Evolutionary conservation across 1,284 basidiomycete genomes (phyloP).

Genomic region (Tylopilus sp.): DNA sequence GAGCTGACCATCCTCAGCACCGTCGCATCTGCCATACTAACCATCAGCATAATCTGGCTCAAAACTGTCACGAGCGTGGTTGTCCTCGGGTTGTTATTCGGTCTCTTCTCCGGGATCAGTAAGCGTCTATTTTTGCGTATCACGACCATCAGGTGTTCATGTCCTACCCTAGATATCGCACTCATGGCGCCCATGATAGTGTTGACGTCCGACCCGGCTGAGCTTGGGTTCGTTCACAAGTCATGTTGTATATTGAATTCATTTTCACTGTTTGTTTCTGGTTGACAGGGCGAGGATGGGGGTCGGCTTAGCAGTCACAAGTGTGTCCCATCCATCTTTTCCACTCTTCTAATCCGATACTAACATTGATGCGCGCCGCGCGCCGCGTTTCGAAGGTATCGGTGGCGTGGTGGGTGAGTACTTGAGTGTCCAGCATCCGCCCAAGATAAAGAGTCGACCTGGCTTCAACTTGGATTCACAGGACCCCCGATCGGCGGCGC

Average conservation of each 20-base stretch:
- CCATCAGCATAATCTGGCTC: conserved; percentile 58
- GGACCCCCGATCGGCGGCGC: conserved; percentile 43
- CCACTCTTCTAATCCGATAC: too few species aligned
- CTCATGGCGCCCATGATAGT: background rate
- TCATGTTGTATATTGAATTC: too few species aligned
- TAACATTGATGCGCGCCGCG: too few species aligned
- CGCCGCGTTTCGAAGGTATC: too few species aligned
- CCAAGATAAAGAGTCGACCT: too few species aligned
- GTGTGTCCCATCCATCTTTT: too few species aligned
- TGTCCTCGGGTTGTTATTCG: conserved; percentile 59
- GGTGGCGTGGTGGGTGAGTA: too few species aligned
- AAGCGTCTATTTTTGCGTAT: too few species aligned
- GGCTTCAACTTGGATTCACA: conserved; percentile 8
- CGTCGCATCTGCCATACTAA: conserved; percentile 35
- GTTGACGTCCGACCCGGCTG: background rate
- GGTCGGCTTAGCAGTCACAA: too few species aligned
- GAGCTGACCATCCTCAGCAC: conserved; percentile 51
- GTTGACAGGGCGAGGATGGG: too few species aligned
- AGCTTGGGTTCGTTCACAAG: background rate
- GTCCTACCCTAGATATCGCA: background rate
- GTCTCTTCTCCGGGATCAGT: conserved; percentile 59
- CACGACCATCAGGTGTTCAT: background rate
- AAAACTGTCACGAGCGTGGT: conserved; percentile 51
- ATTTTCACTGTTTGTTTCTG: too few species aligned
- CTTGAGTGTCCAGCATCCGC: too few species aligned